A percentile compares a stretch with the other conserved stretches of the same genome.
Conservation (phyloP, 208 protist species). For the Strigomonas galati region DNA sequence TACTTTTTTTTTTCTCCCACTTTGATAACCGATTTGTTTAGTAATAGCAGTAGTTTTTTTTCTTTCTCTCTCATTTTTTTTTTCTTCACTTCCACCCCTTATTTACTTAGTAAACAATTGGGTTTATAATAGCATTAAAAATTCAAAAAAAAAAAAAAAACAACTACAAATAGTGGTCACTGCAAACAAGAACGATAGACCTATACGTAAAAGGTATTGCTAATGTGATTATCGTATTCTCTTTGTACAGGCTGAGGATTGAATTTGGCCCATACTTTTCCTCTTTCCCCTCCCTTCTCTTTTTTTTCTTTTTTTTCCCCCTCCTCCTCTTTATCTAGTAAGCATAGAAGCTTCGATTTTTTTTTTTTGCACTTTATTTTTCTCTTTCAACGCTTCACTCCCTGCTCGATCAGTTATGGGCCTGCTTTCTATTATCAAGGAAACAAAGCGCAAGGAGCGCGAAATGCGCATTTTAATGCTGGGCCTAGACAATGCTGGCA, state of each 20-base stretch:
- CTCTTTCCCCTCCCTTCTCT: neutral
- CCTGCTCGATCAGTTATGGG: slow-evolving; percentile 87
- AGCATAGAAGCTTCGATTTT: neutral
- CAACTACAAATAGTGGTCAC: neutral
- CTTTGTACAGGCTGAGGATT: too few relatives aligned
- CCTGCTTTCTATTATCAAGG: slow-evolving; percentile 97
- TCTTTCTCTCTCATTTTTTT: slow-evolving; percentile 13
- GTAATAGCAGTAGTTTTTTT: slow-evolving; percentile 8
- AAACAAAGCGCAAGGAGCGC: slow-evolving; percentile 98
- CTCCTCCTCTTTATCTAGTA: neutral
- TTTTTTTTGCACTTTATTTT: neutral
- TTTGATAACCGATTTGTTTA: slow-evolving; percentile 3
- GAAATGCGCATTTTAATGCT: slow-evolving; percentile 99
- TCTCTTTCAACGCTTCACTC: neutral
- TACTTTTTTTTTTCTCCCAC: slow-evolving; percentile 13
- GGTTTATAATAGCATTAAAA: slow-evolving; percentile 1
- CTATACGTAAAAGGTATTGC: too few relatives aligned
- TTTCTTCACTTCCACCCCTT: slow-evolving; percentile 12
- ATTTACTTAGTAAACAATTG: slow-evolving; percentile 10
- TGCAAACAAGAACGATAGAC: too few relatives aligned
- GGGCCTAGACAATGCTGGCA: slow-evolving; percentile 95
- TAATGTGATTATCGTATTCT: too few relatives aligned
- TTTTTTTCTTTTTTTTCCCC: slow-evolving; percentile 10
- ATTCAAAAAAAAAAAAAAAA: slow-evolving; percentile 2
- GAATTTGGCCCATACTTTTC: too few relatives aligned